A percentile compares a stretch with the other conserved stretches of the same genome.
Conservation (phyloP, 108 stramenopile species). For the Aureococcus anophagefferens region DNA sequence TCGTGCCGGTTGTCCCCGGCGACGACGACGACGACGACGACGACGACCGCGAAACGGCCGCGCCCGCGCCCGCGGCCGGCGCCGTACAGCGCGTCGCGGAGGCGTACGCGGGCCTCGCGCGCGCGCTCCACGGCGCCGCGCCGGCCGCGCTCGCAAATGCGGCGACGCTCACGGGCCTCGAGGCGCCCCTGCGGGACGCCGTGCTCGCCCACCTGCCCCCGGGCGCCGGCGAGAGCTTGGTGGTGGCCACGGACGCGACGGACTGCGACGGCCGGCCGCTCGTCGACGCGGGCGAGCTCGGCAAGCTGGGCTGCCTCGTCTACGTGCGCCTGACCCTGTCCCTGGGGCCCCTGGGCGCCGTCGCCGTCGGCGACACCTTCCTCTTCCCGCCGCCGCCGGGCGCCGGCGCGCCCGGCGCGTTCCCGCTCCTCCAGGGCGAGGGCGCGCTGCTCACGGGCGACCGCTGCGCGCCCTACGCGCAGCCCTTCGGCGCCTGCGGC, state of each 20-base stretch:
- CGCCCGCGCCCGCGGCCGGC: too few relatives aligned
- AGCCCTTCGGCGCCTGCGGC: neutral
- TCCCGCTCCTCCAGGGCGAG: neutral
- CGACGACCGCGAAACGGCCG: too few relatives aligned
- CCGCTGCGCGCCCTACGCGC: neutral
- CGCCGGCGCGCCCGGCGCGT: too few relatives aligned
- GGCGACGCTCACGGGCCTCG: too few relatives aligned
- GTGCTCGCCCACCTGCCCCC: too few relatives aligned
- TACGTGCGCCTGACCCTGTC: neutral
- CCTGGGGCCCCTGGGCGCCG: neutral
- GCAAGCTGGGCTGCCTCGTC: neutral
- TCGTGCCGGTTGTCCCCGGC: neutral
- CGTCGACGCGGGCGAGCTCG: neutral
- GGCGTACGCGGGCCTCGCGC: neutral
- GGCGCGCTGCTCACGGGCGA: neutral
- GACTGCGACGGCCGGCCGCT: neutral
- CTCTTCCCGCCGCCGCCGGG: too few relatives aligned
- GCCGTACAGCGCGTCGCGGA: too few relatives aligned
- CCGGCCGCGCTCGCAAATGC: neutral
- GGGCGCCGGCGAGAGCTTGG: too few relatives aligned
- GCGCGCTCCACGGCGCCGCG: neutral
- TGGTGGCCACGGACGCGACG: too few relatives aligned
- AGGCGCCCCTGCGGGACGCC: too few relatives aligned
- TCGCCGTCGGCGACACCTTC: constrained; percentile 1
- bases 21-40: neutral